Conservation (phyloP, 2,329 filamentous ascomycete species). For the Aspergillus tubingensis region DNA sequence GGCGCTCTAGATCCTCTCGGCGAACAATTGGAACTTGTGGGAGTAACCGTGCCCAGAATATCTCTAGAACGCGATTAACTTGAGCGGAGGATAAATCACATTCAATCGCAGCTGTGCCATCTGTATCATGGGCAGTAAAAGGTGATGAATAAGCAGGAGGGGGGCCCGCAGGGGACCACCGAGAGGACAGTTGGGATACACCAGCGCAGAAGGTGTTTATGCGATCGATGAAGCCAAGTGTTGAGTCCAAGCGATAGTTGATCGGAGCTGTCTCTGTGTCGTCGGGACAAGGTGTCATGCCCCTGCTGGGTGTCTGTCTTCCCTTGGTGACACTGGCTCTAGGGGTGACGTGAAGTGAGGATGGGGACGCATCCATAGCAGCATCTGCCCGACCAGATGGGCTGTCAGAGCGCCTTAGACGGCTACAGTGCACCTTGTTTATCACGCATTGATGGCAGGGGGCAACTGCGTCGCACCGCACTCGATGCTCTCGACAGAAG, state of each 20-base stretch:
- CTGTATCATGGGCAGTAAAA: background rate
- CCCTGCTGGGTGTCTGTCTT: too few relatives aligned
- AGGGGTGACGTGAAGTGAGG: too few relatives aligned
- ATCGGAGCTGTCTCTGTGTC: background rate
- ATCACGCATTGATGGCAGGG: conserved; percentile 25
- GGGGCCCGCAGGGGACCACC: background rate
- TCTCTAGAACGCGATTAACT: background rate
- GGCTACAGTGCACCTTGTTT: conserved; percentile 20
- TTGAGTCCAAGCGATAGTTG: conserved; percentile 13
- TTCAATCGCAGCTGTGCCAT: background rate
- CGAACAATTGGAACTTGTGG: conserved; percentile 7
- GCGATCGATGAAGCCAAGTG: conserved; percentile 19
- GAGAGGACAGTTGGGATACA: conserved; percentile 9
- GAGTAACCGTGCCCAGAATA: conserved; percentile 4
- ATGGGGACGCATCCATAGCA: too few relatives aligned
- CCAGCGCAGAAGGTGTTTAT: conserved; percentile 21
- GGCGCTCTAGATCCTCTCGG: background rate
- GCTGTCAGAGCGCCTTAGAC: conserved; percentile 2
- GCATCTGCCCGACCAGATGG: too few relatives aligned
- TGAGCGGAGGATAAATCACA: conserved; percentile 2
- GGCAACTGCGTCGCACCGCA: conserved; percentile 22
- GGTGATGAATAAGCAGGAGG: background rate
- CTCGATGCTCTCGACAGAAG: conserved; percentile 25
- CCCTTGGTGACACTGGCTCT: too few relatives aligned
- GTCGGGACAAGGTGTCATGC: background rate